A percentile compares a stretch with the other conserved stretches of the same genome.
Evolutionary conservation across 768 basidiomycete species (phyloP).

Genomic region (Pulveroboletus sp.): DNA sequence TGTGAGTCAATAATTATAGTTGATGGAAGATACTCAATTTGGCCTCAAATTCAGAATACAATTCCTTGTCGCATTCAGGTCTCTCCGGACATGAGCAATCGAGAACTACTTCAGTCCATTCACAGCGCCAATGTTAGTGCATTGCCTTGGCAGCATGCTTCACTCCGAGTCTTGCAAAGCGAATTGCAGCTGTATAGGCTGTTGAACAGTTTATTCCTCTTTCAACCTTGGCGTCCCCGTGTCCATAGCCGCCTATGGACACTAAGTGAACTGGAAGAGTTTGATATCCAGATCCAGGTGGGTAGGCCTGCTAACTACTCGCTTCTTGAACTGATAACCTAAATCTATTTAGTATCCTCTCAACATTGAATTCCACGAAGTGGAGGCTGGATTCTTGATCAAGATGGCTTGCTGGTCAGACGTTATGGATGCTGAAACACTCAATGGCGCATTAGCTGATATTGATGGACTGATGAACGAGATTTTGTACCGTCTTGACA

Average conservation of each 20-base stretch:
- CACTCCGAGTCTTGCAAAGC: conserved; percentile 40
- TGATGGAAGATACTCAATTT: not conserved
- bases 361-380: conserved; percentile 39
- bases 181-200: conserved; percentile 27
- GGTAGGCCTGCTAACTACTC: not conserved
- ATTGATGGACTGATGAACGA: conserved; percentile 19
- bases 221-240: conserved; percentile 29
- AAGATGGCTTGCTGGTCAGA: conserved; percentile 34
- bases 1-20: conserved; percentile 26
- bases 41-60: conserved; percentile 35
- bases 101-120: conserved; percentile 33
- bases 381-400: conserved; percentile 28
- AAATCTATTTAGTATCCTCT: conserved; percentile 36
- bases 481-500: conserved; percentile 19
- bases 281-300: conserved; percentile 29
- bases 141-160: conserved; percentile 42
- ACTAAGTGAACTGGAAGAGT: conserved; percentile 14
- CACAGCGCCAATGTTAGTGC: conserved; percentile 37
- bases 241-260: conserved; percentile 17
- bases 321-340: not conserved
- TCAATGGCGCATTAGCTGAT: conserved; percentile 14
- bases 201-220: conserved; percentile 44
- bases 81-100: conserved; percentile 21
- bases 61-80: conserved; percentile 41
- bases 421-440: conserved; percentile 22